Conservation (phyloP, 208 protist genomes). For the Trypanosoma rangeli region DNA sequence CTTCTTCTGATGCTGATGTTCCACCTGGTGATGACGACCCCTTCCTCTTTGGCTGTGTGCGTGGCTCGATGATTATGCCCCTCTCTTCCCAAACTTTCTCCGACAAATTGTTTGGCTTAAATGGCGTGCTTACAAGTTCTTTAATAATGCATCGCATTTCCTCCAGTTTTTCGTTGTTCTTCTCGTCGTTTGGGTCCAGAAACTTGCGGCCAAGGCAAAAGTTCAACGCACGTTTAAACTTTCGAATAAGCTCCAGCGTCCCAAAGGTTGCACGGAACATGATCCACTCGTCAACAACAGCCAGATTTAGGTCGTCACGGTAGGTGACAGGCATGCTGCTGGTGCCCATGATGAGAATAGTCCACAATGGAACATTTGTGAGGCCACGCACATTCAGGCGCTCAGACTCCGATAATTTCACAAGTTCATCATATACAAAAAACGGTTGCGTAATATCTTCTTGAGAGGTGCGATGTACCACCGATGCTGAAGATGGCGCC, state of each 20-base stretch:
- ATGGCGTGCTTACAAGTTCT: conserved; percentile 47
- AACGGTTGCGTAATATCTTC: conserved; percentile 54
- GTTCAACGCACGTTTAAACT: conserved; percentile 56
- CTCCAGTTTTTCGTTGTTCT: conserved; percentile 67
- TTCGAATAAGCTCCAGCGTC: conserved; percentile 59
- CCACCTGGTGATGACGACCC: not conserved
- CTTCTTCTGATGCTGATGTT: not conserved
- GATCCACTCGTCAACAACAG: conserved; percentile 74
- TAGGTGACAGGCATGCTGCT: conserved; percentile 50
- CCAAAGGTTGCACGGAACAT: conserved; percentile 52
- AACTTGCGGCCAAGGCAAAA: conserved; percentile 62
- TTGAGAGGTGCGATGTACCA: conserved; percentile 40
- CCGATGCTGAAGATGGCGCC: conserved; percentile 36
- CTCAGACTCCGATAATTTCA: conserved; percentile 29
- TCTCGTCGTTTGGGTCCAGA: conserved; percentile 39
- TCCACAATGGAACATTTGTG: conserved; percentile 67
- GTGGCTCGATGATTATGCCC: conserved; percentile 47
- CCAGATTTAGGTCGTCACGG: conserved; percentile 56
- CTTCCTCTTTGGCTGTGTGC: conserved; percentile 14
- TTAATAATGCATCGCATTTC: conserved; percentile 58
- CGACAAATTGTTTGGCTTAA: conserved; percentile 48
- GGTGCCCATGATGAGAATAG: conserved; percentile 64
- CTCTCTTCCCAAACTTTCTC: conserved; percentile 52
- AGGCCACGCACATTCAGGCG: conserved; percentile 43
- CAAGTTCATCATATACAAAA: conserved; percentile 71